Conservation (phyloP, 2,329 filamentous ascomycete genomes). For the Sordariomycetes sp. region DNA sequence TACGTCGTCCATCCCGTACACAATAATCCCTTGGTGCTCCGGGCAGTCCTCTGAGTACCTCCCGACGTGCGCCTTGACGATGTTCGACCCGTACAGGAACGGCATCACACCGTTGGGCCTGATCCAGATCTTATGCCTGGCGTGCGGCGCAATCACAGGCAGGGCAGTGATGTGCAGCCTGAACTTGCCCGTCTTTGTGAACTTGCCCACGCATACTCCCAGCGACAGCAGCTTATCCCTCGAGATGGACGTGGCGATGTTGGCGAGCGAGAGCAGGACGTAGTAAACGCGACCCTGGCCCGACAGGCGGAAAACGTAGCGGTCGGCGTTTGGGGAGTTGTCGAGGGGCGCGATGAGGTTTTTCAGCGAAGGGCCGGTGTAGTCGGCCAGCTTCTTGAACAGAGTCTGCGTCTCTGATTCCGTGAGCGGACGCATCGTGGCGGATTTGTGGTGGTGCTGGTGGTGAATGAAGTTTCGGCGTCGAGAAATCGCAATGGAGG, state of each 20-base stretch:
- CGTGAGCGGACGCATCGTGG: slow-evolving; percentile 70
- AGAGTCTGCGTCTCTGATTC: slow-evolving; percentile 72
- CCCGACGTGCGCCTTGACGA: slow-evolving; percentile 57
- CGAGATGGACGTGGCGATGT: slow-evolving; percentile 78
- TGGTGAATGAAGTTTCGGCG: background rate
- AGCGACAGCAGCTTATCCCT: slow-evolving; percentile 75
- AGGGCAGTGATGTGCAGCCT: slow-evolving; percentile 84
- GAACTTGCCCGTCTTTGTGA: slow-evolving; percentile 96
- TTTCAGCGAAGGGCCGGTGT: slow-evolving; percentile 80
- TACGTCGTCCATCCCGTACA: slow-evolving; percentile 86
- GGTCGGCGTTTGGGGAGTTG: slow-evolving; percentile 58
- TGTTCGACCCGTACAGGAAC: slow-evolving; percentile 87
- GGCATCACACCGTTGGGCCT: slow-evolving; percentile 96
- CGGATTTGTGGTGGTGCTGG: background rate
- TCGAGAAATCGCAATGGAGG: background rate
- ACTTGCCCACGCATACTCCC: slow-evolving; percentile 86
- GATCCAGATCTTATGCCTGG: slow-evolving; percentile 95
- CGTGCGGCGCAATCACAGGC: slow-evolving; percentile 80
- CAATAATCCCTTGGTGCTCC: slow-evolving; percentile 70
- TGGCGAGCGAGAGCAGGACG: slow-evolving; percentile 79
- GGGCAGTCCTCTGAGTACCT: slow-evolving; percentile 15
- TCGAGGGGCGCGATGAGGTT: slow-evolving; percentile 70
- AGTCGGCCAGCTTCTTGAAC: slow-evolving; percentile 88
- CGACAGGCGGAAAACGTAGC: slow-evolving; percentile 82
- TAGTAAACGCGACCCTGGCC: slow-evolving; percentile 78